A percentile compares a stretch with the other conserved stretches of the same genome.
These are phyloP conservation scores for Phytophthora uliginosa DNA, from an alignment of 352 stramenopile genomes.

Conservation along the genomic window DNA sequence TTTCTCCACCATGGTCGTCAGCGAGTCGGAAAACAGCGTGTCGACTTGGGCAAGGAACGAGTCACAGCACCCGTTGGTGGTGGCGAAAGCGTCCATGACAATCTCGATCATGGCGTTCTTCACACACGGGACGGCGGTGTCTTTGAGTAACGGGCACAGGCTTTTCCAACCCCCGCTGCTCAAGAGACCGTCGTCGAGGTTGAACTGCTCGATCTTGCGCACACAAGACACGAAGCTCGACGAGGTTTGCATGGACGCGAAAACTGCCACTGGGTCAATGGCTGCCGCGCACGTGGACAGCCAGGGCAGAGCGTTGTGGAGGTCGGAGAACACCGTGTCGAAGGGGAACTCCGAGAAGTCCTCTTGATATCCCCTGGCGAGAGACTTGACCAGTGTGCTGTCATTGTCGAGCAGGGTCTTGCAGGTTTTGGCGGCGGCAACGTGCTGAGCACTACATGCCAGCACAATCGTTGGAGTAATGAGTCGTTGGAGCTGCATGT, in stretches of 20 bases:
- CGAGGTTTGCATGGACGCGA: constrained; percentile 16
- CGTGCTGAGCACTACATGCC: background rate
- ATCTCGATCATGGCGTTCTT: constrained; percentile 31
- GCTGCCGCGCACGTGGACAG: constrained; percentile 49
- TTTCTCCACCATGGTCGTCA: constrained; percentile 36
- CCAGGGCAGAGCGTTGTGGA: constrained; percentile 40
- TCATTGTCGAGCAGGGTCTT: constrained; percentile 8
- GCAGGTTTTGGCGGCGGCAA: background rate
- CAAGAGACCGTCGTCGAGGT: background rate
- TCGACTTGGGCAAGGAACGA: constrained; percentile 42
- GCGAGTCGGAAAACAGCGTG: constrained; percentile 30
- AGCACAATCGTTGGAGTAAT: background rate
- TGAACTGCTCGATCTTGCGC: constrained; percentile 14
- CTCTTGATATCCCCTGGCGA: background rate
- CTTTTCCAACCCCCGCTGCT: background rate
- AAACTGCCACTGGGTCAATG: constrained; percentile 33
- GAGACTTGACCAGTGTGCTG: constrained; percentile 2
- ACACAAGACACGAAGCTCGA: constrained; percentile 34
- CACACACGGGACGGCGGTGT: constrained; percentile 42
- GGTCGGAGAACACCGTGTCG: constrained; percentile 1
- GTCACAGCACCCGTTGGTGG: constrained; percentile 48
- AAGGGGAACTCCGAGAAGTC: constrained; percentile 3
- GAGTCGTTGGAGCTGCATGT: background rate
- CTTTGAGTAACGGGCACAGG: constrained; percentile 40
- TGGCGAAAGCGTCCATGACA: constrained; percentile 24